Percentiles rank a stretch among this genome's conserved stretches.
Conservation (phyloP, 2,329 filamentous ascomycete species). For the Colletotrichum tropicale region DNA sequence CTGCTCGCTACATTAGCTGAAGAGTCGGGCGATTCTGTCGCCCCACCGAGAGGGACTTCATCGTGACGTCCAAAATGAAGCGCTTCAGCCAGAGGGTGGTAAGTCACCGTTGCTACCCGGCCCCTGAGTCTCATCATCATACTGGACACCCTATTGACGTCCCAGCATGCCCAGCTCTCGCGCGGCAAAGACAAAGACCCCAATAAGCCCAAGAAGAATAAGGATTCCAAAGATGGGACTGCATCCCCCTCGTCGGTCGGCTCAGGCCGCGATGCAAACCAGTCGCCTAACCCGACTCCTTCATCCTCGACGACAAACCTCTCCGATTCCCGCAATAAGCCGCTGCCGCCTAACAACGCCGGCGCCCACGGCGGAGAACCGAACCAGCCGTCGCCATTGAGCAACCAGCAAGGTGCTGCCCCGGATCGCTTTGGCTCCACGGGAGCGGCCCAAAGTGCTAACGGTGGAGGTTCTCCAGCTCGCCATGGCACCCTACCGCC, state of each 20-base stretch:
- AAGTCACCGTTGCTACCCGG: constrained; percentile 47
- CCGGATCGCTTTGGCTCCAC: constrained; percentile 47
- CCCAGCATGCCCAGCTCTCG: constrained; percentile 75
- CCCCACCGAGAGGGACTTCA: constrained; percentile 18
- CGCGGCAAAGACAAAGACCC: constrained; percentile 87
- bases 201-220: constrained; percentile 83
- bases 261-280: constrained; percentile 57
- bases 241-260: constrained; percentile 73
- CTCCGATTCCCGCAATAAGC: constrained; percentile 85
- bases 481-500: constrained; percentile 73
- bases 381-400: constrained; percentile 43
- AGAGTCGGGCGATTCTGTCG: constrained; percentile 16
- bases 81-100: constrained; percentile 97
- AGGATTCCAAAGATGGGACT: constrained; percentile 76
- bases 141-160: constrained; percentile 44
- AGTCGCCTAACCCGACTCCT: constrained; percentile 74
- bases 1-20: constrained; percentile 2
- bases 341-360: constrained; percentile 64
- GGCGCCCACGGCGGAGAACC: constrained; percentile 46
- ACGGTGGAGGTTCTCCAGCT: constrained; percentile 63
- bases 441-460: constrained; percentile 38
- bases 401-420: constrained; percentile 35
- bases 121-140: constrained; percentile 14
- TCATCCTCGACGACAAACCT: constrained; percentile 89
- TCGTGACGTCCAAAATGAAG: constrained; percentile 75